These are phyloP conservation scores for Eleusine coracana DNA, from an alignment of 176 grass and related monocot species.

Conservation along the genomic window DNA sequence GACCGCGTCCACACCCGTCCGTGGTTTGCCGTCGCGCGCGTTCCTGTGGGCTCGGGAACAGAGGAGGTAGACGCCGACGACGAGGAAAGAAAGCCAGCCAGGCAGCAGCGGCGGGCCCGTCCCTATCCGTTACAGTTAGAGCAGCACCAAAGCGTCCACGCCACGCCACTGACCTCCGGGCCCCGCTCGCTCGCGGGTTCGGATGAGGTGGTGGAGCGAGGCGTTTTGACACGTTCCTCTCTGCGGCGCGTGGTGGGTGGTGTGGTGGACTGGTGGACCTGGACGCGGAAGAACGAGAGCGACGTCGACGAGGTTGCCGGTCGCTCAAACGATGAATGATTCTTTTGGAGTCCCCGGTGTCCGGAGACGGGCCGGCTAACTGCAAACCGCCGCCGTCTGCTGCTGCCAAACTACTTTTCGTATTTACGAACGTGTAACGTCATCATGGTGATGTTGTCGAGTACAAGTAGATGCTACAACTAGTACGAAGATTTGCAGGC, in stretches of 20 bases:
- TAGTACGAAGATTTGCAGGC: too few relatives aligned
- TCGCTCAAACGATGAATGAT: not conserved
- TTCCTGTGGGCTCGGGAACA: conserved; percentile 20
- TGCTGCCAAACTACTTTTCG: not conserved
- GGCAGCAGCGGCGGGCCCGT: not conserved
- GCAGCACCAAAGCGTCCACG: not conserved
- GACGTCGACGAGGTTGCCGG: not conserved
- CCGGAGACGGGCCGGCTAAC: not conserved
- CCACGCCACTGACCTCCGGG: not conserved
- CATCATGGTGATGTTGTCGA: too few relatives aligned
- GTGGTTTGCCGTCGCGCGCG: not conserved
- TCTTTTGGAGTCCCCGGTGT: not conserved
- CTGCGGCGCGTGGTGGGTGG: not conserved
- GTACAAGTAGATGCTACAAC: too few relatives aligned
- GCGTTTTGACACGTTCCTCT: conserved; percentile 4
- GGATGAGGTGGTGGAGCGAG: not conserved
- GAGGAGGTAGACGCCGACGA: not conserved
- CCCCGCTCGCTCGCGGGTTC: not conserved
- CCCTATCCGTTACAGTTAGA: conserved; percentile 34
- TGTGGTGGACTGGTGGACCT: not conserved
- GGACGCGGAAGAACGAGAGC: not conserved
- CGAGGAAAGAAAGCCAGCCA: not conserved
- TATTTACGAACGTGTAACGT: not conserved
- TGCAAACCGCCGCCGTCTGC: not conserved
- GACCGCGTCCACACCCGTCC: conserved; percentile 19